Evolutionary conservation across 768 basidiomycete species (phyloP).

Genomic region (Coprinopsis cinerea): DNA sequence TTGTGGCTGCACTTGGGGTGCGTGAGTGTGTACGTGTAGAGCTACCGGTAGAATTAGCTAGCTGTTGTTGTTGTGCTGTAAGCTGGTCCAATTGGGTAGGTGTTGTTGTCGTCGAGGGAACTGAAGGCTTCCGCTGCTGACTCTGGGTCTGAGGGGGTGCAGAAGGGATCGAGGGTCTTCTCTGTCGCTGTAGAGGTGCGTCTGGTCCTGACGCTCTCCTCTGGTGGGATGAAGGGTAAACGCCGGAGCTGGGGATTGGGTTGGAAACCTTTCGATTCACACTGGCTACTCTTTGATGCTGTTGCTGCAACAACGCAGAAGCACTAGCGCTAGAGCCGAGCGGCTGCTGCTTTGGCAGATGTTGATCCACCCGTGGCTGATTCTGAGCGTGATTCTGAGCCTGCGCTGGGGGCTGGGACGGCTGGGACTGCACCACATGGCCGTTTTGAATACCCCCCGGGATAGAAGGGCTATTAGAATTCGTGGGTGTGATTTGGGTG

Average conservation of each 20-base stretch:
- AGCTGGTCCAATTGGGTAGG: not conserved
- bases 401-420: no score
- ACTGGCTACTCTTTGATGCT: constrained; percentile 2
- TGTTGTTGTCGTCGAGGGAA: not conserved
- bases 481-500: constrained; percentile 7
- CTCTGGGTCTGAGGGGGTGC: no score
- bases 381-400: not conserved
- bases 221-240: not conserved
- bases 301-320: constrained; percentile 4
- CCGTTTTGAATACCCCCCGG: constrained; percentile 5
- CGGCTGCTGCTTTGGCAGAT: constrained; percentile 5
- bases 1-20: not conserved
- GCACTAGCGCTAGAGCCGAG: not conserved
- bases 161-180: no score
- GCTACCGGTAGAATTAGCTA: not conserved
- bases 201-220: not conserved
- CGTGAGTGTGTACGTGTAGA: not conserved
- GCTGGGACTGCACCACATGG: not conserved
- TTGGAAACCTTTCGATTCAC: constrained; percentile 1
- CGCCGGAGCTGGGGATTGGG: not conserved
- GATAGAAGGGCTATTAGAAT: constrained; percentile 2
- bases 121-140: not conserved
- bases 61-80: not conserved
- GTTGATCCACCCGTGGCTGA: not conserved
- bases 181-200: no score